Evolutionary conservation across 2,329 filamentous ascomycete species (phyloP), one percentile per base, ranked within the genome.

Genomic region (Alternaria ventricosa): DNA sequence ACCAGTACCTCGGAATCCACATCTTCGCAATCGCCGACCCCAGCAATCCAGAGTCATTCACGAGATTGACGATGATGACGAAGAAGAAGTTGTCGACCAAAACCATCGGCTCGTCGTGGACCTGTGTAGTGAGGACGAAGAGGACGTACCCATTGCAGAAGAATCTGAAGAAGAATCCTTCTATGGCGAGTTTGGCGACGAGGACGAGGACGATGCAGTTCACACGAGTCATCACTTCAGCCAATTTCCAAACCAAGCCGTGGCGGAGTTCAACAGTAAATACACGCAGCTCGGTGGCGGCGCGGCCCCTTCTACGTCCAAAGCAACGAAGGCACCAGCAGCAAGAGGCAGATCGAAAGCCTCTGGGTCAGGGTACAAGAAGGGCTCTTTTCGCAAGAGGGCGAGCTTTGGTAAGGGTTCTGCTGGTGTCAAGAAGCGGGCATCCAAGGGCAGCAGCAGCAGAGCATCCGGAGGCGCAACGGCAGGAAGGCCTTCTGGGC

Each of bases 31-130:
- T 54, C 68, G 65, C 20, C 56, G 68, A 49, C 57, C 65, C 20
- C 61, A 65, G 25, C 67, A 50, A 60, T 18, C 61, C 69, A 36
- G 51, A 67, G n/a, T 68, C 67, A 13, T 72, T 68, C 44, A 70
- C 27, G 69, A 74, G 27, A 73, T 77, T n/a, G 81, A 80, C 15
- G 79, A 79, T 57, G 79, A 78, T 59, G 75, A 76, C 55, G 79
- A 79, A 55, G 79, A 85, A 20, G 78, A 78, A 13, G 68, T 79
- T 5, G 72, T 82, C 28, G 84, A 86, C 69, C 84, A 83, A 3
- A 86, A 88, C 66, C 84, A 85, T 43, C 65, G 68, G 23, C 82
- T 82, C 53, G 81, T 86, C 22, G 82, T 86, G 54, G 79, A 85
- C 54, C 79, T 86, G 22, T 80, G 80, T 59, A 63, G 73, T 54